phyloP scores from a whole-genome alignment of 1,139 yeast species.

The Hansenula anomala region DNA sequence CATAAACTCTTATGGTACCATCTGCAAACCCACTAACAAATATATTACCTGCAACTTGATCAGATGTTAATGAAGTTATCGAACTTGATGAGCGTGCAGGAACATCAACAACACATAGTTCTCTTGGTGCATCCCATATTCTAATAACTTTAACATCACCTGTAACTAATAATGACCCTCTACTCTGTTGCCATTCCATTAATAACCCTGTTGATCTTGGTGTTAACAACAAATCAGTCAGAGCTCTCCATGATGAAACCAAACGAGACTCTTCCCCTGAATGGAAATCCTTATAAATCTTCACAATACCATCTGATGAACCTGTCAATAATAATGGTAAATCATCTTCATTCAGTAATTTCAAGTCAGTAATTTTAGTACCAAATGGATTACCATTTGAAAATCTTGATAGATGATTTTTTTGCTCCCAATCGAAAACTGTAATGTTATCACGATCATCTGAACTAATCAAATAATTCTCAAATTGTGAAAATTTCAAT shows the following conservation, averaged over 20 bases:
- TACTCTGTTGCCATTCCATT: constrained; percentile 95
- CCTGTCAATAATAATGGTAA: constrained; percentile 81
- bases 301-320: constrained; percentile 89
- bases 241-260: constrained; percentile 89
- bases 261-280: constrained; percentile 50
- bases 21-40: constrained; percentile 92
- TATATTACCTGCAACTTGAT: constrained; percentile 92
- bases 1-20: constrained; percentile 87
- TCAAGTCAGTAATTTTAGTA: constrained; percentile 81
- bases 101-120: constrained; percentile 76
- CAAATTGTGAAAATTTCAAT: constrained; percentile 85
- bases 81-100: constrained; percentile 92
- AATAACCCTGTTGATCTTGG: constrained; percentile 81
- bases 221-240: constrained; percentile 77
- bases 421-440: constrained; percentile 84
- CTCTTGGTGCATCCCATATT: constrained; percentile 97
- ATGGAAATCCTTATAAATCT: constrained; percentile 77
- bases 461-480: constrained; percentile 71
- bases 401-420: constrained; percentile 56
- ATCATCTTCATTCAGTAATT: constrained; percentile 89
- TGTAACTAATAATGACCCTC: constrained; percentile 87
- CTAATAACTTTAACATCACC: constrained; percentile 93
- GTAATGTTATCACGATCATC: constrained; percentile 84
- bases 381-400: constrained; percentile 86
- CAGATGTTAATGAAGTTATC: constrained; percentile 85